Conservation (phyloP, 768 basidiomycete species). For the Rhizopogon salebrosus region DNA sequence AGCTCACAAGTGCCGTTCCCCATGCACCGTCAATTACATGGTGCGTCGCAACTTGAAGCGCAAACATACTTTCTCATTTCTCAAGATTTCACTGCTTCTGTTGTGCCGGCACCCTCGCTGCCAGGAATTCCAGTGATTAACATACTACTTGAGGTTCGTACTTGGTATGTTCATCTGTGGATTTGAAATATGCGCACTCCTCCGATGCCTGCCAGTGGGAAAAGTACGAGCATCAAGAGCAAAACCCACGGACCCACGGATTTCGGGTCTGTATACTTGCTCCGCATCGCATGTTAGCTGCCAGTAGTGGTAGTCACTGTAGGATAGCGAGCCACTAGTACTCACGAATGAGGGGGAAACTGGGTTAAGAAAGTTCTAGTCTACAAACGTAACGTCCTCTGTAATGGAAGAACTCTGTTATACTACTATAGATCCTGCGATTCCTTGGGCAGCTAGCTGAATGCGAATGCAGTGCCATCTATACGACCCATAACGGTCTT, state of each 20-base stretch:
- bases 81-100: no score
- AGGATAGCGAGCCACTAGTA: slow-evolving; percentile 9
- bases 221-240: not conserved
- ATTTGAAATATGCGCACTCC: slow-evolving; percentile 76
- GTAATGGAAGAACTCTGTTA: slow-evolving; percentile 83
- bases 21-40: no score
- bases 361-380: slow-evolving; percentile 42
- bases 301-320: not conserved
- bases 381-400: slow-evolving; percentile 71
- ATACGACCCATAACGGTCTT: slow-evolving; percentile 2
- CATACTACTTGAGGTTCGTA: no score
- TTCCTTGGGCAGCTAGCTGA: slow-evolving; percentile 59
- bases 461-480: slow-evolving; percentile 15
- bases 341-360: slow-evolving; percentile 54
- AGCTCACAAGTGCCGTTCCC: no score
- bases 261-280: slow-evolving; percentile 80
- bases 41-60: no score
- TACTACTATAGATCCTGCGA: slow-evolving; percentile 75
- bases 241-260: slow-evolving; percentile 42
- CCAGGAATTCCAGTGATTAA: no score
- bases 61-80: no score
- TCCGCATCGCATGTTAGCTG: slow-evolving; percentile 91
- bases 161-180: slow-evolving; percentile 85
- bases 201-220: slow-evolving; percentile 15
- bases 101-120: no score